Evolutionary conservation across 2,329 filamentous ascomycete species (phyloP).

Genomic region (Penicillium capsulatum): DNA sequence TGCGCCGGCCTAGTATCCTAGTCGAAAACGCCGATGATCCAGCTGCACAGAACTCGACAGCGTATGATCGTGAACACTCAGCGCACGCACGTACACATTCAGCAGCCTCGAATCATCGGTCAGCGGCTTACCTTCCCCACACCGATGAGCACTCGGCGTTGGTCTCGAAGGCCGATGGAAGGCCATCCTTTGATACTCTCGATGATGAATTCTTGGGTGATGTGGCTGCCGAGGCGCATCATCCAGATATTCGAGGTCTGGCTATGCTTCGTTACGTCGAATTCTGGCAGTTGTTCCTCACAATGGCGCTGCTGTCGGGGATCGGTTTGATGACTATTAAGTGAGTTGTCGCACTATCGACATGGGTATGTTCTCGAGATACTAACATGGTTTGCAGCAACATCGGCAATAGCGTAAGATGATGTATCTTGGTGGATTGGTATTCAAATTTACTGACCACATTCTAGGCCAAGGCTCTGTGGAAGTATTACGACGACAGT

Average conservation of each 20-base stretch:
- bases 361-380: too few relatives aligned
- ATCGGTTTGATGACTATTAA: constrained; percentile 99
- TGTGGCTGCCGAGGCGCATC: constrained; percentile 65
- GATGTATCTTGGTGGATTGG: too few relatives aligned
- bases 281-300: constrained; percentile 86
- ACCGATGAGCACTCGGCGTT: constrained; percentile 76
- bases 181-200: constrained; percentile 49
- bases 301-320: constrained; percentile 87
- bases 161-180: constrained; percentile 58
- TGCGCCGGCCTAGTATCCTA: constrained; percentile 28
- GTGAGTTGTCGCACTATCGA: too few relatives aligned
- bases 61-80: constrained; percentile 27
- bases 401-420: constrained; percentile 71
- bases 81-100: constrained; percentile 31
- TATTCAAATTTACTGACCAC: too few relatives aligned
- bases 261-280: constrained; percentile 66
- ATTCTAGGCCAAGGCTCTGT: constrained; percentile 63
- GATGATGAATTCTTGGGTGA: constrained; percentile 54
- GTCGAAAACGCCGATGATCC: constrained; percentile 29
- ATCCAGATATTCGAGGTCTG: constrained; percentile 86
- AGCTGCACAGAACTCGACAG: constrained; percentile 30
- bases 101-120: constrained; percentile 24
- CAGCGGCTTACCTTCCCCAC: constrained; percentile 33
- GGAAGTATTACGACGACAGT: constrained; percentile 76
- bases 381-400: constrained; percentile 48